Evolutionary conservation across 2,329 filamentous ascomycete species (phyloP).

Genomic region (Samsoniella hepiali): DNA sequence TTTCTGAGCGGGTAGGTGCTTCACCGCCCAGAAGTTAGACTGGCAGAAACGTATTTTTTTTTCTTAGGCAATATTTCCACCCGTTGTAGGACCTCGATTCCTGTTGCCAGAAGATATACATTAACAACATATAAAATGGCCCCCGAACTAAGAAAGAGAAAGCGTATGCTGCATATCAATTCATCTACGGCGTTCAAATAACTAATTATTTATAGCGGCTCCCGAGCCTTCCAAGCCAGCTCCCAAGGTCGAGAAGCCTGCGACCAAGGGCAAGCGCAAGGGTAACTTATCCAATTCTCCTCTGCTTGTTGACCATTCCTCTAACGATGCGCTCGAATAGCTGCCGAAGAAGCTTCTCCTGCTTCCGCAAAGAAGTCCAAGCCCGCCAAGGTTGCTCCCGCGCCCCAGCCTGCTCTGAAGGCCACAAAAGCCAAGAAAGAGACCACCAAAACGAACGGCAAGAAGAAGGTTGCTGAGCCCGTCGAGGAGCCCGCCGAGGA

Average conservation of each 20-base stretch:
- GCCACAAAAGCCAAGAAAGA: slow-evolving; percentile 24
- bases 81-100: neutral
- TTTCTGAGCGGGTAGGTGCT: neutral
- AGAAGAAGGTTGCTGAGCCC: slow-evolving; percentile 22
- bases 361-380: slow-evolving; percentile 42
- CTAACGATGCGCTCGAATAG: slow-evolving; percentile 30
- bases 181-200: neutral
- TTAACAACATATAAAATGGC: slow-evolving; percentile 39
- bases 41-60: slow-evolving; percentile 39
- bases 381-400: slow-evolving; percentile 24
- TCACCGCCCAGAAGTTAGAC: slow-evolving; percentile 17
- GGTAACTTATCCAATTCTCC: slow-evolving; percentile 32
- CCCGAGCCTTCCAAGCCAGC: slow-evolving; percentile 26
- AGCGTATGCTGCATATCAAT: slow-evolving; percentile 23
- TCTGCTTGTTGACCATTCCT: neutral
- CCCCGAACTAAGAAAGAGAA: slow-evolving; percentile 40
- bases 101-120: slow-evolving; percentile 11
- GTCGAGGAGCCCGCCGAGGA: slow-evolving; percentile 28
- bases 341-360: slow-evolving; percentile 44
- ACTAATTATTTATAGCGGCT: slow-evolving; percentile 23
- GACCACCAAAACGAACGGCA: slow-evolving; percentile 26
- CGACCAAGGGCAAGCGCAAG: slow-evolving; percentile 36
- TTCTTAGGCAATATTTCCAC: slow-evolving; percentile 13
- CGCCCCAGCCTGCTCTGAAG: slow-evolving; percentile 32
- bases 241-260: slow-evolving; percentile 31